These are phyloP conservation scores for Magnaporthales sp. DNA, from an alignment of 2,329 filamentous ascomycete species.

Conservation along the genomic window DNA sequence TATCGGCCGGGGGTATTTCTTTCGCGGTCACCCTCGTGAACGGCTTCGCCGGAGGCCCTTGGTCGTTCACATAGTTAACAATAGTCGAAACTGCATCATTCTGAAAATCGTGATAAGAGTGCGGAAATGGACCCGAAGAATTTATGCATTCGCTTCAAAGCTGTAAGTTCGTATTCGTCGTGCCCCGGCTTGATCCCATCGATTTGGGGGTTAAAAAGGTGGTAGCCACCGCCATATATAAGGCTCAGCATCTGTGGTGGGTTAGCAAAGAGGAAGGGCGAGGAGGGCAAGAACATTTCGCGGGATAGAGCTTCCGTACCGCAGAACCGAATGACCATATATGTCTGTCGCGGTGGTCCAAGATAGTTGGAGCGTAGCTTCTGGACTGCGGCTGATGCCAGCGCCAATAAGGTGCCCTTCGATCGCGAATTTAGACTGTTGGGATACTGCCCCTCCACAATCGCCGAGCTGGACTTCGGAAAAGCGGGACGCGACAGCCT, in stretches of 20 bases:
- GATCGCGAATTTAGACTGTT: slow-evolving; percentile 14
- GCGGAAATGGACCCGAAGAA: slow-evolving; percentile 16
- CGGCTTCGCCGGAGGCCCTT: slow-evolving; percentile 12
- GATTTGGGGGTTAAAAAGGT: slow-evolving; percentile 16
- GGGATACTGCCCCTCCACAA: slow-evolving; percentile 14
- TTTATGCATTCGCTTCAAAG: slow-evolving; percentile 16
- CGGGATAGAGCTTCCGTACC: slow-evolving; percentile 7
- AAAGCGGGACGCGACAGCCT: slow-evolving; percentile 15
- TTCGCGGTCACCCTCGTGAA: slow-evolving; percentile 11
- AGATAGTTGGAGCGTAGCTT: slow-evolving; percentile 14
- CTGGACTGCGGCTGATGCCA: slow-evolving; percentile 15
- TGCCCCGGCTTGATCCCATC: not conserved
- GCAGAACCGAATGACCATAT: slow-evolving; percentile 19
- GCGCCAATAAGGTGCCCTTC: slow-evolving; percentile 16
- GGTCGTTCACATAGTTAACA: slow-evolving; percentile 13
- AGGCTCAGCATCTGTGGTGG: slow-evolving; percentile 14
- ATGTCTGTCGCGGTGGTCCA: slow-evolving; percentile 17
- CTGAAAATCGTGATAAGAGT: slow-evolving; percentile 11
- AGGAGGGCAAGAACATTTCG: too few relatives aligned
- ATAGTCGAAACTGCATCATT: slow-evolving; percentile 8
- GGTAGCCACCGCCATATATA: slow-evolving; percentile 15
- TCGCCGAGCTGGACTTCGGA: slow-evolving; percentile 18
- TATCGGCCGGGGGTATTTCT: slow-evolving; percentile 15
- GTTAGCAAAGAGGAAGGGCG: not conserved
- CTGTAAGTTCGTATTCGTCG: slow-evolving; percentile 14